Evolutionary conservation across 805 yeast species (phyloP).

Genomic region (Saturnispora dispora): DNA sequence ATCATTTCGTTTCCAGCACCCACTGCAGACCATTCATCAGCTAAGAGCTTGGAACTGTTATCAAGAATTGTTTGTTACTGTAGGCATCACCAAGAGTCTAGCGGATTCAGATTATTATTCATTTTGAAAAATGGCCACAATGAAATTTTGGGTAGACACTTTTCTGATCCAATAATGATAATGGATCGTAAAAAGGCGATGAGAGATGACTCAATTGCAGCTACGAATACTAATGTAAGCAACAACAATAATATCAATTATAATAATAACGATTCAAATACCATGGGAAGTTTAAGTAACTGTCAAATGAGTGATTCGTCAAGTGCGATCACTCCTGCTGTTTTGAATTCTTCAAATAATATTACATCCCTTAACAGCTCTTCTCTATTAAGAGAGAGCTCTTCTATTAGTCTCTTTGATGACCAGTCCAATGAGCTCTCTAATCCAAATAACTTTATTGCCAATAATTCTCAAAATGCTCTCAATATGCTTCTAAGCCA

Average conservation of each 20-base stretch:
- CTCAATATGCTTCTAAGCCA: slow-evolving; percentile 10
- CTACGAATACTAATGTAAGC: not conserved
- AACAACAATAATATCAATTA: not conserved
- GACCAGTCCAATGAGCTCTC: slow-evolving; percentile 4
- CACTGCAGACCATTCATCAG: slow-evolving; percentile 24
- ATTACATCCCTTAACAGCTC: not conserved
- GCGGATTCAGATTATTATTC: slow-evolving; percentile 70
- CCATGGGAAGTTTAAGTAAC: not conserved
- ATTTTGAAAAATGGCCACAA: slow-evolving; percentile 55
- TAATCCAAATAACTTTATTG: slow-evolving; percentile 3
- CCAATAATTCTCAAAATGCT: slow-evolving; percentile 6
- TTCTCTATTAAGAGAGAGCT: not conserved
- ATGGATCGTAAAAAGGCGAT: slow-evolving; percentile 84
- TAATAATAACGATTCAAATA: not conserved
- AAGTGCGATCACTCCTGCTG: slow-evolving; percentile 2
- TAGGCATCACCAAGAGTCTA: slow-evolving; percentile 85
- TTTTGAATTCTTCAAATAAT: slow-evolving; percentile 4
- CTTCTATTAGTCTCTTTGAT: not conserved
- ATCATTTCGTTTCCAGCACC: slow-evolving; percentile 65
- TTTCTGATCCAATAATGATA: slow-evolving; percentile 73
- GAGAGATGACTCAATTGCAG: slow-evolving; percentile 15
- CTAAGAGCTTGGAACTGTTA: slow-evolving; percentile 37
- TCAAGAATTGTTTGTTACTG: slow-evolving; percentile 92
- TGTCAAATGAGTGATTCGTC: slow-evolving; percentile 3
- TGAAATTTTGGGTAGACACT: slow-evolving; percentile 58